Conservation (phyloP, 148 eudicot genomes). For the Bassia scoparia region DNA sequence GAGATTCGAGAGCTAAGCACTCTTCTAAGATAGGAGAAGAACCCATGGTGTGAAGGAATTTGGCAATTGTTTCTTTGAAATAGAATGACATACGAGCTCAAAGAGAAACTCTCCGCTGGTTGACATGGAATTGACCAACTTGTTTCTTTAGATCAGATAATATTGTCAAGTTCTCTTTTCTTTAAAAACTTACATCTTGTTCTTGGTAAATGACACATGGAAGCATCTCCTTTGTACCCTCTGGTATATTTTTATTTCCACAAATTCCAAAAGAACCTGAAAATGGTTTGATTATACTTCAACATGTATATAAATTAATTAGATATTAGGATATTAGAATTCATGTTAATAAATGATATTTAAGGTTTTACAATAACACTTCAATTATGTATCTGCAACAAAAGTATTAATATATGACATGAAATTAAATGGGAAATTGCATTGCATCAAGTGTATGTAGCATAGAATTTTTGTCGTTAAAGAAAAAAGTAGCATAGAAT, state of each 20-base stretch:
- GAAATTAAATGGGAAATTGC: too few relatives aligned
- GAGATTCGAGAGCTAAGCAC: conserved; percentile 38
- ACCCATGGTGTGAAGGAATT: conserved; percentile 55
- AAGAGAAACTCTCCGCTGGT: conserved; percentile 66
- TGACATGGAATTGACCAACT: conserved; percentile 85
- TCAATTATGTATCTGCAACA: too few relatives aligned
- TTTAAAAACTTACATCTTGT: conserved; percentile 73
- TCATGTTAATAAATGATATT: too few relatives aligned
- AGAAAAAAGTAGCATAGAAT: too few relatives aligned
- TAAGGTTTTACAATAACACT: too few relatives aligned
- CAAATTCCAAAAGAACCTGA: conserved; percentile 84
- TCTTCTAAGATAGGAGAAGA: conserved; percentile 63
- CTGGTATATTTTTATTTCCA: conserved; percentile 65
- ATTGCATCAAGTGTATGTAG: too few relatives aligned
- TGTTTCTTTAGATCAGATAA: conserved; percentile 65
- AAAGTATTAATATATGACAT: too few relatives aligned
- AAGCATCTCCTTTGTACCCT: conserved; percentile 56
- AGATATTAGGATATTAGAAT: too few relatives aligned
- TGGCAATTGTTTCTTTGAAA: conserved; percentile 38
- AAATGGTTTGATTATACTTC: too few relatives aligned
- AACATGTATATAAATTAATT: too few relatives aligned
- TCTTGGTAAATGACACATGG: conserved; percentile 62
- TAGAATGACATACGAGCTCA: conserved; percentile 46
- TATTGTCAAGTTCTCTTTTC: conserved; percentile 54
- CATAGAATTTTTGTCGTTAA: too few relatives aligned